Evolutionary conservation across 345 rosid species (phyloP).

Genomic region (Acer yangbiense): DNA sequence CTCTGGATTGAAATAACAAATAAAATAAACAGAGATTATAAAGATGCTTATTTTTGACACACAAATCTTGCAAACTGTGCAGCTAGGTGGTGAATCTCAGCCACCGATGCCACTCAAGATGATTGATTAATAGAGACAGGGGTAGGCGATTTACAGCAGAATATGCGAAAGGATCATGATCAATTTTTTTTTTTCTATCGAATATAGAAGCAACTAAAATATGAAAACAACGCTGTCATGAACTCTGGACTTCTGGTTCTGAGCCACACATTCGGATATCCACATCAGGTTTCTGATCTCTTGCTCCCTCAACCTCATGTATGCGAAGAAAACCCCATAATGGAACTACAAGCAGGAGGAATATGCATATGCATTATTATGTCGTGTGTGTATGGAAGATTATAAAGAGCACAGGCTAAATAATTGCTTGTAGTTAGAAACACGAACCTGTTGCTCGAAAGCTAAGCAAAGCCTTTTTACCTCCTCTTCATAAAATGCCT

Average conservation of each 20-base stretch:
- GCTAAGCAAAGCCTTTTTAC: slow-evolving; percentile 97
- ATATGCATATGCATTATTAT: not conserved
- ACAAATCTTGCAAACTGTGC: slow-evolving; percentile 9
- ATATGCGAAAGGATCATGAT: slow-evolving; percentile 2
- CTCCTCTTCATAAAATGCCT: slow-evolving; percentile 98
- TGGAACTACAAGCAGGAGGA: slow-evolving; percentile 65
- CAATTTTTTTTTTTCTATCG: not conserved
- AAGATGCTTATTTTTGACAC: slow-evolving; percentile 14
- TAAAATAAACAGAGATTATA: not conserved
- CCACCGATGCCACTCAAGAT: slow-evolving; percentile 8
- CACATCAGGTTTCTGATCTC: slow-evolving; percentile 99
- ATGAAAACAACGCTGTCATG: slow-evolving; percentile 97
- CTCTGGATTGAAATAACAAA: slow-evolving; percentile 1
- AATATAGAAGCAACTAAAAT: slow-evolving; percentile 42
- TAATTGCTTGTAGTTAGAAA: not conserved
- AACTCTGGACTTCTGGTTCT: slow-evolving; percentile 96
- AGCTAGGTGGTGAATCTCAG: slow-evolving; percentile 16
- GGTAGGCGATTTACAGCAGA: slow-evolving; percentile 21
- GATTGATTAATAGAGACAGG: slow-evolving; percentile 3
- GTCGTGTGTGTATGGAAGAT: not conserved
- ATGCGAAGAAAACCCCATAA: slow-evolving; percentile 88
- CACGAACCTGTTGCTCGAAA: slow-evolving; percentile 91
- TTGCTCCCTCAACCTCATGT: slow-evolving; percentile 97
- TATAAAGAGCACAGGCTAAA: too few relatives aligned
- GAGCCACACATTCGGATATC: slow-evolving; percentile 98